Conservation (phyloP, 768 basidiomycete species). For the Trametes cubensis region DNA sequence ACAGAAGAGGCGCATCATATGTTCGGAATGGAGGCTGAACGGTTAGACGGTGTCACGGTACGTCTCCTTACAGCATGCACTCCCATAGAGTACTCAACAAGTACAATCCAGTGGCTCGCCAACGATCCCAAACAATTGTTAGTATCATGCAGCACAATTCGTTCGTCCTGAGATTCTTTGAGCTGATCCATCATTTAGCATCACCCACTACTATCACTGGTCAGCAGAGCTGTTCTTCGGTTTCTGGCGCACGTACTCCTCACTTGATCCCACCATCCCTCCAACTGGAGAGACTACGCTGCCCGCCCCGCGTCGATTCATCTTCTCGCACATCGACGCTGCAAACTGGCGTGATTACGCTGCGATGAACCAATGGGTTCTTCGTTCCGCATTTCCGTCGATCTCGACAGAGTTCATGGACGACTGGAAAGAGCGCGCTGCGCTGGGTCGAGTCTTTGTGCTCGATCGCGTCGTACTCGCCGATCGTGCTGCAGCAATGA, state of each 20-base stretch:
- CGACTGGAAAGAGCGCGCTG: constrained; percentile 82
- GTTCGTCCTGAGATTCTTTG: no score
- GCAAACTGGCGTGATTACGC: constrained; percentile 91
- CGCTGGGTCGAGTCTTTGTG: constrained; percentile 69
- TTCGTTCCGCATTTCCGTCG: constrained; percentile 80
- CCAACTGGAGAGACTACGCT: constrained; percentile 68
- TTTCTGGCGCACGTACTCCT: constrained; percentile 88
- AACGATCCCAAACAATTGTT: constrained; percentile 89
- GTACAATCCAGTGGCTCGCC: constrained; percentile 59
- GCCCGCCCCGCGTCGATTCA: constrained; percentile 70
- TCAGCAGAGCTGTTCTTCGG: constrained; percentile 91
- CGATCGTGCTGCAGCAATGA: constrained; percentile 85
- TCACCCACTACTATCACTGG: constrained; percentile 95
- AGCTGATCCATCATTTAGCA: constrained; percentile 43
- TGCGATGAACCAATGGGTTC: constrained; percentile 86
- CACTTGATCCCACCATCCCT: constrained; percentile 72
- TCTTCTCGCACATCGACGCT: constrained; percentile 75
- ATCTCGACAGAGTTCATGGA: constrained; percentile 76
- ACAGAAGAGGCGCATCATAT: constrained; percentile 63
- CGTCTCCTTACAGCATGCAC: constrained; percentile 17
- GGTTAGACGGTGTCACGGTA: constrained; percentile 80
- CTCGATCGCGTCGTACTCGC: constrained; percentile 88
- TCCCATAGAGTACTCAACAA: constrained; percentile 1
- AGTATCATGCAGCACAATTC: no score
- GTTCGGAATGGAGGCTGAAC: constrained; percentile 72